These are phyloP conservation scores for Hericium coralloides DNA, from an alignment of 768 basidiomycete genomes.

Conservation along the genomic window DNA sequence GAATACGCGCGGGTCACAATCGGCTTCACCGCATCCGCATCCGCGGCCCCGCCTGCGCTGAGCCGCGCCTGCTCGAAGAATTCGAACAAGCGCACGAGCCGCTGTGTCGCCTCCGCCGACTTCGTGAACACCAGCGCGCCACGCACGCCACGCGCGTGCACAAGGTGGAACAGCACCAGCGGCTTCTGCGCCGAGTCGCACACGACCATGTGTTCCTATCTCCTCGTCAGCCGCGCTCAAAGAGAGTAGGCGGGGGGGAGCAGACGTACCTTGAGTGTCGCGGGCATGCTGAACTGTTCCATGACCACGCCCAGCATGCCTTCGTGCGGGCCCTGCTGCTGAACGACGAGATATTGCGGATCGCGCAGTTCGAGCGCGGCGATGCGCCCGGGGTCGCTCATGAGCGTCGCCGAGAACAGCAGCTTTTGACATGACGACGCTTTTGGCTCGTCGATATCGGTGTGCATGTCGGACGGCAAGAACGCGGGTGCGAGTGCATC, in stretches of 20 bases:
- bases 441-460: slow-evolving; percentile 49
- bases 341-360: slow-evolving; percentile 86
- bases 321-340: slow-evolving; percentile 27
- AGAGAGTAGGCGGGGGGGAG: background rate
- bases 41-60: slow-evolving; percentile 11
- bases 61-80: slow-evolving; percentile 58
- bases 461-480: slow-evolving; percentile 32
- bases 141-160: slow-evolving; percentile 48
- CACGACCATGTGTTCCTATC: slow-evolving; percentile 81
- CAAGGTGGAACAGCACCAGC: slow-evolving; percentile 79
- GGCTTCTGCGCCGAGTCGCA: slow-evolving; percentile 78
- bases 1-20: slow-evolving; percentile 69
- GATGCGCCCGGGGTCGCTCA: slow-evolving; percentile 89
- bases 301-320: slow-evolving; percentile 47
- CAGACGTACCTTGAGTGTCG: slow-evolving; percentile 54
- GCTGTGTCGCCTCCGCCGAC: slow-evolving; percentile 80
- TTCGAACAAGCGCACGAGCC: slow-evolving; percentile 74
- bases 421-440: slow-evolving; percentile 83
- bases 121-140: slow-evolving; percentile 95
- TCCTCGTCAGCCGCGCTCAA: background rate
- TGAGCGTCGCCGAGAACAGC: slow-evolving; percentile 93
- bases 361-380: slow-evolving; percentile 67
- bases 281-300: slow-evolving; percentile 78
- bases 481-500: slow-evolving; percentile 62
- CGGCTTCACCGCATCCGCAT: slow-evolving; percentile 10